Base-by-base conservation (phyloP, 345 rosid genomes). In the Hevea brasiliensis region DNA sequence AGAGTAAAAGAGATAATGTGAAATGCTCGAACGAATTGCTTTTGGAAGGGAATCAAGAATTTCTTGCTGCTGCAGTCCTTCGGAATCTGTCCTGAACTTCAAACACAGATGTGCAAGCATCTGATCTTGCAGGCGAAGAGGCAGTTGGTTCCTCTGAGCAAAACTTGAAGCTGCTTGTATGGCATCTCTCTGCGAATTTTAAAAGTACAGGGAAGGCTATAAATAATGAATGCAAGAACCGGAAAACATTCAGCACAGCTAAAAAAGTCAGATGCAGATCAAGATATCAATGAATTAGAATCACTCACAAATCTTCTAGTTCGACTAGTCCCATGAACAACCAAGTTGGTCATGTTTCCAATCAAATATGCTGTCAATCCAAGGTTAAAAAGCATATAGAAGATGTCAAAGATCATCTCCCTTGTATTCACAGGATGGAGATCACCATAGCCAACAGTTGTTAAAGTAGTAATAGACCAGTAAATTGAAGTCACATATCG, bases 21-120 rank as follows among this genome's bases (percentile, higher is more conserved):
- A 75, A 68, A 94, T 90, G 81, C 92, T 91, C 20, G 98, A 92
- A 21, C 86, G 84, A 77, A 94, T 94, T 53, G 98, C 98, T 77
- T 92, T 94, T 1, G 98, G 98, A 29, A 94, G 93, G 27, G 92
- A 65, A 44, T 89, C 94, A 11, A 94, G 78, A 44, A 80, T 89
- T 78, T 94, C 98, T 84, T 92, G 97, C 73, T 94, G 97, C 73
- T 90, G 98, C 77, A 94, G 70, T 18, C 98, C 98, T 73, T 94
- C 96, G 32, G 94, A 85, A 76, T 90, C 92, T 4, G 98, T 88
- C 82, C 96, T 87, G 79, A 83, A 86, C 81, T 85, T 90, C 81
- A 94, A 86, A 76, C 88, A 83, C 80, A 94, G 80, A 84, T 94
- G 96, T 75, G 96, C 96, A 3, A 94, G 86, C 94, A 94, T 94